A percentile compares a stretch with the other conserved stretches of the same genome.
These are phyloP conservation scores for Erysimum pusillum DNA, from an alignment of 441 rosid genomes.

Conservation along the genomic window DNA sequence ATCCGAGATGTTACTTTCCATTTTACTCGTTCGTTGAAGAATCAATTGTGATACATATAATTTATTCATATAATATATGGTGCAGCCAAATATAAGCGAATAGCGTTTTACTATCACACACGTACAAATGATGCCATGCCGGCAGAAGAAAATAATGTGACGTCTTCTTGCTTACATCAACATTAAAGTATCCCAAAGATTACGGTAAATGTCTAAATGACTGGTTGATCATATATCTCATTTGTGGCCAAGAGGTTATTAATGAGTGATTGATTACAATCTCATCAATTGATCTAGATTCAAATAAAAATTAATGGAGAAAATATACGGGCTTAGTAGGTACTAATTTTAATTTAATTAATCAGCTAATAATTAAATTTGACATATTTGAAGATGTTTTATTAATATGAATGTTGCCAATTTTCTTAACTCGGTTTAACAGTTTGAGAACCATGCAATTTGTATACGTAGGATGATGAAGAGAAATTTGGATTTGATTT, in stretches of 20 bases:
- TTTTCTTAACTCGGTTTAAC: not conserved
- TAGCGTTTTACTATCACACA: not conserved
- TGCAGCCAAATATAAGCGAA: not conserved
- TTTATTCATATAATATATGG: not conserved
- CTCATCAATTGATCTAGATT: not conserved
- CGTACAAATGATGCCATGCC: conserved; percentile 5
- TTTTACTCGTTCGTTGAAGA: conserved; percentile 15
- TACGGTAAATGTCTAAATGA: conserved; percentile 11
- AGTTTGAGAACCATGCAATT: not conserved
- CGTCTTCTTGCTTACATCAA: not conserved
- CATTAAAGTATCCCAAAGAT: not conserved
- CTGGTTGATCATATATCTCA: not conserved
- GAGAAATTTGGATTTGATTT: not conserved
- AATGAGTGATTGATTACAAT: not conserved
- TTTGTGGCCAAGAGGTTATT: not conserved
- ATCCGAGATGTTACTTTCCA: conserved; percentile 18
- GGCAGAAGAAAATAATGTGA: not conserved
- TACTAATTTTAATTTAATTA: not conserved
- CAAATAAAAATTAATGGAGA: not conserved
- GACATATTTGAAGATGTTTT: not conserved
- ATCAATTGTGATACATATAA: not conserved
- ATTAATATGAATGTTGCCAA: not conserved
- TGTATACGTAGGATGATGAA: no score
- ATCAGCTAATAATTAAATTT: not conserved
- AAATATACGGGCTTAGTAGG: not conserved